Evolutionary conservation across 2,329 filamentous ascomycete species (phyloP), one percentile per base, ranked within the genome.

Genomic region (Cadophora sp.): DNA sequence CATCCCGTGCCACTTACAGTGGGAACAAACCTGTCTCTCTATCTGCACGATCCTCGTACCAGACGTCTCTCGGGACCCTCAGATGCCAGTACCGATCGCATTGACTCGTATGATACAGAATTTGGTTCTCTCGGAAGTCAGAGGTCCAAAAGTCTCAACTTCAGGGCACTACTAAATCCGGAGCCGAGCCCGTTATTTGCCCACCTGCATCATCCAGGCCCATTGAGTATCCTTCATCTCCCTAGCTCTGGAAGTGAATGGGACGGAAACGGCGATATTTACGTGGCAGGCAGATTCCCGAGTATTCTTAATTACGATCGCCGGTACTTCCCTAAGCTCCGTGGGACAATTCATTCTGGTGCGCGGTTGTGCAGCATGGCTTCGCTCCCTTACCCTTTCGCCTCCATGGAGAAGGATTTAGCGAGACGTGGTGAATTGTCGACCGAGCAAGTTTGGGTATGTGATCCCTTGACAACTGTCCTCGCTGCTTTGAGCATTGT

Each of bases 271-370:
- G 86, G 91, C 67, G 91, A 96, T 36, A 96, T 98, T 48, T 95
- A 94, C 81, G 88, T 97, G 43, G 93, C 91, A 4, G 95, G 95
- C 0, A 88, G 95, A 18, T 97, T 97, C 76, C 91, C 94, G 4
- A 94, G 89, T 73, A 92, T 97, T 65, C 82, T 97, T 3, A 91
- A 93, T 76, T 98, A 97, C 79, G 94, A 97, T 76, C 87, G 94
- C 3, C 90, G 95, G 53, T 93, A 87, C 78, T 96, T 97, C 74
- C 92, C 93, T 0, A 86, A 87, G 18, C 85, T 97, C 8, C 86
- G 88, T 67, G 90, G 88, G 6, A 93, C 93, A 0, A 89, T 97
- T 11, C 89, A 97, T 78, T 97, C 93, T 0, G 94, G 94, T 1
- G 93, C 92, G 0, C 84, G 91, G 6, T 84, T 97, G 13, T 93